These are phyloP conservation scores for Phallus indusiatus DNA, from an alignment of 768 basidiomycete genomes.

Conservation along the genomic window DNA sequence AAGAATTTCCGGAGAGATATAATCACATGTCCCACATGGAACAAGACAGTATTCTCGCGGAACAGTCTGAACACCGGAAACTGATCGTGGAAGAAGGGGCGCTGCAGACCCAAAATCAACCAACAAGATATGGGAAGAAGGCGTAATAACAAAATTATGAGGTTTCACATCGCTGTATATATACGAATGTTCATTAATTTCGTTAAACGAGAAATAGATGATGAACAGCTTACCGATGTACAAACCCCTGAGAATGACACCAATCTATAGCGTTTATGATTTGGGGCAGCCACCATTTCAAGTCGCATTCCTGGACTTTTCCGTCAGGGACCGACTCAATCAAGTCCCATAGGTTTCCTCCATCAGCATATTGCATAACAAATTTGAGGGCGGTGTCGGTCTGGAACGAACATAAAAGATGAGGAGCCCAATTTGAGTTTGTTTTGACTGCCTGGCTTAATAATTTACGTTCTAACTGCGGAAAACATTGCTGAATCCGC, in stretches of 20 bases:
- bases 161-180: conserved; percentile 82
- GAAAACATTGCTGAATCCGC: conserved; percentile 66
- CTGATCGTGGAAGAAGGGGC: conserved; percentile 43
- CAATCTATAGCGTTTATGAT: conserved; percentile 77
- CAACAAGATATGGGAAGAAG: conserved; percentile 58
- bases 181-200: background rate
- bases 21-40: conserved; percentile 89
- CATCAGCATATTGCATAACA: conserved; percentile 77
- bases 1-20: conserved; percentile 91
- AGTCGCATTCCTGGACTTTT: conserved; percentile 54
- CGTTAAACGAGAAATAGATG: background rate
- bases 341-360: conserved; percentile 84
- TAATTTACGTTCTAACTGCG: conserved; percentile 72
- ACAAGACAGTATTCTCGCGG: conserved; percentile 56
- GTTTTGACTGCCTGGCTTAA: conserved; percentile 49
- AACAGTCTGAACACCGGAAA: conserved; percentile 43
- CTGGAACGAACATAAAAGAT: conserved; percentile 83
- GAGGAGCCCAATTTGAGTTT: conserved; percentile 57
- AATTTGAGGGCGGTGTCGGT: conserved; percentile 63
- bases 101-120: conserved; percentile 96
- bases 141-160: conserved; percentile 82
- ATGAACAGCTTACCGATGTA: conserved; percentile 57
- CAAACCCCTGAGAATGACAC: conserved; percentile 86
- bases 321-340: conserved; percentile 66
- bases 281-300: conserved; percentile 84